Base-by-base conservation (phyloP, 78 protist species). In the Emiliania huxleyi region DNA sequence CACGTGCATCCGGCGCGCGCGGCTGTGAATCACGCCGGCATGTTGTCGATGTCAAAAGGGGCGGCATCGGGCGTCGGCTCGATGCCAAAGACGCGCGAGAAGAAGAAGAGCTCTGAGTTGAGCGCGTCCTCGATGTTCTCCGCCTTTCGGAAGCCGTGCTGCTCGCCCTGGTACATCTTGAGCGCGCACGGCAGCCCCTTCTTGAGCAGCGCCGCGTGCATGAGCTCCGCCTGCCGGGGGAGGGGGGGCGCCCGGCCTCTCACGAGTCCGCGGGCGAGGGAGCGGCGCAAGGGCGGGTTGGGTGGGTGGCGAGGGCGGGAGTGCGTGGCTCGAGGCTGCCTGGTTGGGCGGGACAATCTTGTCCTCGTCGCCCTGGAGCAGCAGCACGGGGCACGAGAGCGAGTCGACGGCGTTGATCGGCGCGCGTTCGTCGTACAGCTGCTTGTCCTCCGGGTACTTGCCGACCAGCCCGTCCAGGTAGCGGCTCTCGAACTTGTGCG, bases 401-500 rank as follows among this genome's bases (percentile, higher is more conserved):
- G 19, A 1, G 37, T 73, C 87, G 42, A 62, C 55, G 40, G 29
- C 11, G 77, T 23, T 12, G 69, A 93, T 25, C 29, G 96, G 95
- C 52, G 96, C 92, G 38, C 96, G 91, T 49, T 11, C 95, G 15
- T 1, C 19, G 93, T 93, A 95, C 3, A 35, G 15, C 42, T 8
- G 43, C 35, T 46, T 2, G 44, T 43, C 93, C 6, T 49, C 91
- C 6, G 94, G 95, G 25, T 44, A 52, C 37, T 23, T 22, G 8
- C 94, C 96, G 25, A 94, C 49, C 38, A 94, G 88, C 29, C 21
- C 29, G 71, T 93, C 95, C 8, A 94, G 84, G 35, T 94, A 94
- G 46, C 95, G 52, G 75, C 69, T 44, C 56, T 95, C 95, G 55
- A 95, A 95, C 88, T 95, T 95, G 91, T 95, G 96, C 45, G 96